phyloP scores from a whole-genome alignment of 306 rosid species.

The Citrullus mucosospermus region DNA sequence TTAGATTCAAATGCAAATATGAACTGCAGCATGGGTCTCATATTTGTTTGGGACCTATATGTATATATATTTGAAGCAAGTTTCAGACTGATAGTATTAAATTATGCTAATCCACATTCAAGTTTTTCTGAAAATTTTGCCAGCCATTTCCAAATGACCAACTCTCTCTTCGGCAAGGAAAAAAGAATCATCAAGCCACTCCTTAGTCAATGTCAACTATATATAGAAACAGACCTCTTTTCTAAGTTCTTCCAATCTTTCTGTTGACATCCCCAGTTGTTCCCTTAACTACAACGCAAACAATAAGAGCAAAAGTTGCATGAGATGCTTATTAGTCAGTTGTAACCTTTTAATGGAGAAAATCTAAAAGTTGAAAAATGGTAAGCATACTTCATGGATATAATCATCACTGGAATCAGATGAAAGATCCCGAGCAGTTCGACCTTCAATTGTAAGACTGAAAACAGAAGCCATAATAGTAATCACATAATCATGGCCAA shows the following conservation, averaged over 20 bases:
- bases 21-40: background rate
- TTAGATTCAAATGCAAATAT: background rate
- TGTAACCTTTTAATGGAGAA: conserved; percentile 10
- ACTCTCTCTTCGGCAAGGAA: background rate
- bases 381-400: conserved; percentile 32
- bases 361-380: conserved; percentile 6
- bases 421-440: conserved; percentile 31
- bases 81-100: background rate
- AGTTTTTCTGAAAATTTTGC: background rate
- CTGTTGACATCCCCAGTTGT: conserved; percentile 45
- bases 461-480: background rate
- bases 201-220: conserved; percentile 8
- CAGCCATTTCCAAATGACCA: background rate
- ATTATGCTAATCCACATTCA: background rate
- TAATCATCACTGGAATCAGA: conserved; percentile 34
- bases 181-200: background rate
- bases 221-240: conserved; percentile 49
- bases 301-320: background rate
- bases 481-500: background rate
- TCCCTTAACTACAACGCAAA: conserved; percentile 37
- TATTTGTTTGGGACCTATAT: background rate
- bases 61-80: background rate
- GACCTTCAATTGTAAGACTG: conserved; percentile 12
- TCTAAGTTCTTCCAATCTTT: conserved; percentile 40
- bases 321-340: background rate